A percentile compares a stretch with the other conserved stretches of the same genome.
These are phyloP conservation scores for Colletotrichum destructivum DNA, from an alignment of 2,329 filamentous ascomycete genomes.

Conservation along the genomic window DNA sequence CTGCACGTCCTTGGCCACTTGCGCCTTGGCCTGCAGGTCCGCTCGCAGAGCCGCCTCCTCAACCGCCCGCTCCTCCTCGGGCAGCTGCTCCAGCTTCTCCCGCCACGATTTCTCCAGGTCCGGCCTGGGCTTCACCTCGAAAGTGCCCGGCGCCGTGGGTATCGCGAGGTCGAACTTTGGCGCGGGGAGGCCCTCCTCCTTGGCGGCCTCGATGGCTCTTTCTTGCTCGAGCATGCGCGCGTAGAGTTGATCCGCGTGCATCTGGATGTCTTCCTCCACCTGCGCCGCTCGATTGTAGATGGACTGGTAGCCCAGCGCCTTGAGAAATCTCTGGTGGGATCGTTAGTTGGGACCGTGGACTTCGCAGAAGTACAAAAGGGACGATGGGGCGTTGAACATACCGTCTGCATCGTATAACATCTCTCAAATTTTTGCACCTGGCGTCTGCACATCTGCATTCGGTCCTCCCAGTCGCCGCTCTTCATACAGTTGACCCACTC, in stretches of 20 bases:
- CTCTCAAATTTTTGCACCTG: constrained; percentile 85
- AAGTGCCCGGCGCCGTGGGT: constrained; percentile 60
- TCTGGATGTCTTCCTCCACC: constrained; percentile 90
- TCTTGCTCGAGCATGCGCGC: constrained; percentile 91
- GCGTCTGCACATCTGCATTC: constrained; percentile 84
- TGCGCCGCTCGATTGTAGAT: constrained; percentile 74
- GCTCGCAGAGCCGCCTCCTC: constrained; percentile 77
- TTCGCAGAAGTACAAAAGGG: neutral
- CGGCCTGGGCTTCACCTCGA: constrained; percentile 52
- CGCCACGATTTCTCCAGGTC: constrained; percentile 67
- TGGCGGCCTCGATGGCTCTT: constrained; percentile 78
- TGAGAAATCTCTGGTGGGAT: constrained; percentile 79
- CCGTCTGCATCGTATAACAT: constrained; percentile 91
- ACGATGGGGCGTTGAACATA: constrained; percentile 50
- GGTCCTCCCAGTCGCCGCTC: constrained; percentile 76
- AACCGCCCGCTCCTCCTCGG: constrained; percentile 70
- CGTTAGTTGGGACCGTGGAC: neutral
- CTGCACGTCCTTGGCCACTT: constrained; percentile 71
- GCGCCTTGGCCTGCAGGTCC: constrained; percentile 72
- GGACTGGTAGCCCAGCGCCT: constrained; percentile 88
- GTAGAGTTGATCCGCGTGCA: constrained; percentile 94
- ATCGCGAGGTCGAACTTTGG: constrained; percentile 74
- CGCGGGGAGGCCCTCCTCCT: constrained; percentile 70
- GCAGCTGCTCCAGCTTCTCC: constrained; percentile 70
- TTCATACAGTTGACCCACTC: constrained; percentile 88